Conservation (phyloP, 2,329 filamentous ascomycete genomes). For the Dothistroma pini region DNA sequence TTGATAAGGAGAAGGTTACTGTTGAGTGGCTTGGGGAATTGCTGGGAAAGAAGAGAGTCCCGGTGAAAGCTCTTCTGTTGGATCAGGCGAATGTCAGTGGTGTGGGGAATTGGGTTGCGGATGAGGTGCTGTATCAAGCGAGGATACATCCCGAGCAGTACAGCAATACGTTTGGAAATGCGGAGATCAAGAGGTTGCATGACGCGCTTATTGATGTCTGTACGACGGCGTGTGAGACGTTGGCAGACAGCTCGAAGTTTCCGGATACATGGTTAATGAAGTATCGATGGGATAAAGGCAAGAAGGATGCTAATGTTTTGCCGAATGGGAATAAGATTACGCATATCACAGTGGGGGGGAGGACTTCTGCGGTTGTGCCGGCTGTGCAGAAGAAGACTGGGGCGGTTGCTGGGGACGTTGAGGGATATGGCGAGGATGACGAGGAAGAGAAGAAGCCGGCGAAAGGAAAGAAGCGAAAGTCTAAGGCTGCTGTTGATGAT, state of each 20-base stretch:
- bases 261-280: constrained; percentile 68
- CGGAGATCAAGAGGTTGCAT: constrained; percentile 69
- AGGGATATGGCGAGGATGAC: constrained; percentile 10
- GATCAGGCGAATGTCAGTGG: constrained; percentile 88
- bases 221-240: constrained; percentile 68
- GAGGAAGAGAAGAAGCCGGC: constrained; percentile 24
- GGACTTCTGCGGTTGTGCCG: constrained; percentile 87
- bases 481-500: constrained; percentile 30
- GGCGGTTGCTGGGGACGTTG: constrained; percentile 51
- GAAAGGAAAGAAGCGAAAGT: constrained; percentile 33
- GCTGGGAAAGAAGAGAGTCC: constrained; percentile 72
- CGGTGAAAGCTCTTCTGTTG: constrained; percentile 82
- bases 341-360: constrained; percentile 82
- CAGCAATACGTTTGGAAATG: constrained; percentile 72
- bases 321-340: constrained; percentile 82
- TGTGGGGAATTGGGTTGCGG: constrained; percentile 96
- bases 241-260: constrained; percentile 80
- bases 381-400: constrained; percentile 79
- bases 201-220: constrained; percentile 74
- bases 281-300: constrained; percentile 74
- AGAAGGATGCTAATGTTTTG: constrained; percentile 65
- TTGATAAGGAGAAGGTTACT: constrained; percentile 74
- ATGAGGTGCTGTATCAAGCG: constrained; percentile 89
- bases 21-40: constrained; percentile 69
- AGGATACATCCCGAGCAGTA: constrained; percentile 90